Evolutionary conservation across 2,329 filamentous ascomycete genomes (phyloP), one percentile per base, ranked within the genome.

Genomic region (Penicillium sp.): DNA sequence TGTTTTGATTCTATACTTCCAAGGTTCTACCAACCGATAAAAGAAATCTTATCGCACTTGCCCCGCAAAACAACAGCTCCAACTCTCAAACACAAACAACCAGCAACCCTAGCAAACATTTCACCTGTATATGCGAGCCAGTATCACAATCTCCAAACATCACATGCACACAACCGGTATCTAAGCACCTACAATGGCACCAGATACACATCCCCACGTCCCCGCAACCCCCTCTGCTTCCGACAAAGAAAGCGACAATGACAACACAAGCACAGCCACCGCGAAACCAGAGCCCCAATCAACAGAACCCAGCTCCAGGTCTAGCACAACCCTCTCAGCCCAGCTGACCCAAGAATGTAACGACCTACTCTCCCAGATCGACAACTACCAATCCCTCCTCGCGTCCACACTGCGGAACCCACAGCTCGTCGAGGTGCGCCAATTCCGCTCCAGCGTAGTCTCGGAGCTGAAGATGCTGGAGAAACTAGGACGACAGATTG

Each of bases 381-480:
- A 78, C 47, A 63, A 75, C 31, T 79, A 82, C 59, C 75, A 79
- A 60, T 53, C 67, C 17, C 73, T 77, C 48, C 67, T 83, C 43
- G 68, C 69, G 36, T 50, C 69, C n/a, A 69, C 69, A 4, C 70
- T 75, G 41, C 77, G 77, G 35, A 77, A 78, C 56, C 78, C 80
- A 17, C 75, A 80, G 55, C 67, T 73, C 19, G 77, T 83, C 7
- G 82, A 84, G 59, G 67, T 82, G 47, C 76, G 81, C 12, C 75
- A 78, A 29, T 81, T 84, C 60, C 79, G 76, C 41, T 77, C 75
- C 12, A 78, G 74, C 17, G 69, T 84, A 4, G 68, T 77, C 41
- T 74, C 80, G 2, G 82, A 85, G 61, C 66, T 81, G 58, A 78
- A 75, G 58, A 75, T 75, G 41, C 64, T 84, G 43, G 73, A 81